Conservation (phyloP, 108 stramenopile genomes). For the Parmales sp. region DNA sequence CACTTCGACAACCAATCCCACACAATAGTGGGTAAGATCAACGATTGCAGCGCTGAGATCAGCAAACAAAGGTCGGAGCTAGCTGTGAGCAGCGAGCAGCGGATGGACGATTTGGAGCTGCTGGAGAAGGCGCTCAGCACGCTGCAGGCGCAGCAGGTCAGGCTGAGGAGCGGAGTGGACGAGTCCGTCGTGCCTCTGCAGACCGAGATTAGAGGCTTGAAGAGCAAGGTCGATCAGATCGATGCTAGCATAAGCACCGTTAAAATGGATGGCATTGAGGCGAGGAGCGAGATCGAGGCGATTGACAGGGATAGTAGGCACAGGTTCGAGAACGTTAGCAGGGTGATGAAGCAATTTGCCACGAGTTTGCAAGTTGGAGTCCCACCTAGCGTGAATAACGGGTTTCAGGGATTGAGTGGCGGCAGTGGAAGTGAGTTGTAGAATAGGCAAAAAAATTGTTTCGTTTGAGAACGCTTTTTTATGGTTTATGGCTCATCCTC, state of each 20-base stretch:
- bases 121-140: slow-evolving; percentile 8
- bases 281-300: slow-evolving; percentile 8
- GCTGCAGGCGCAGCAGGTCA: slow-evolving; percentile 10
- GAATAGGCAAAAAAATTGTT: too few species aligned
- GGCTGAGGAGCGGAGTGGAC: slow-evolving; percentile 1
- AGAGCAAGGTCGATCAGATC: not conserved
- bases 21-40: not conserved
- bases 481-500: too few species aligned
- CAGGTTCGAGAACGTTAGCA: slow-evolving; percentile 3
- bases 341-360: slow-evolving; percentile 7
- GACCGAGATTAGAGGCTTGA: slow-evolving; percentile 1
- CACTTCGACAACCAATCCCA: not conserved
- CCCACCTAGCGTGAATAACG: not conserved
- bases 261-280: slow-evolving; percentile 1
- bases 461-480: too few species aligned
- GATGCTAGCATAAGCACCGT: not conserved
- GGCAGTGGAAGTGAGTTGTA: too few species aligned
- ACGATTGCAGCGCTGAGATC: slow-evolving; percentile 2
- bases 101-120: slow-evolving; percentile 9
- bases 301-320: slow-evolving; percentile 4
- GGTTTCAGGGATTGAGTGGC: slow-evolving; percentile 2
- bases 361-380: not conserved
- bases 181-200: not conserved
- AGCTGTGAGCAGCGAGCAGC: not conserved
- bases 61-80: not conserved